phyloP scores from a whole-genome alignment of 73 alveolate species.

The Symbiodinium natans region DNA sequence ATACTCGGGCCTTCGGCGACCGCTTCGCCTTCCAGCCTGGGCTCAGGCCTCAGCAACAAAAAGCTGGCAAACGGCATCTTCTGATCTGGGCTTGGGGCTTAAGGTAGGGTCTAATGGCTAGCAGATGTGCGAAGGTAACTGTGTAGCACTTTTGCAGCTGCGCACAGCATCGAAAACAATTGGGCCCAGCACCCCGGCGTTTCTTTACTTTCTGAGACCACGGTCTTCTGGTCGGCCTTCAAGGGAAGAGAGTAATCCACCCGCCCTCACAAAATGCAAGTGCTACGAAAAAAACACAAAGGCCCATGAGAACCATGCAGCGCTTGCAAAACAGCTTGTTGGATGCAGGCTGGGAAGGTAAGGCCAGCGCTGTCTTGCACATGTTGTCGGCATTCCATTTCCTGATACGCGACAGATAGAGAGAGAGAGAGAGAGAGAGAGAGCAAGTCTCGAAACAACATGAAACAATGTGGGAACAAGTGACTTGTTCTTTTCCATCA shows the following conservation, averaged over 20 bases:
- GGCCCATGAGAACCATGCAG: no score
- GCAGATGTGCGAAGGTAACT: neutral
- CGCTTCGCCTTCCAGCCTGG: constrained; percentile 64
- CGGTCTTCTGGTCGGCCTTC: constrained; percentile 52
- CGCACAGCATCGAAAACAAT: neutral
- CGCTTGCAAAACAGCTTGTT: no score
- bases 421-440: no score
- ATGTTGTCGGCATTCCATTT: constrained; percentile 75
- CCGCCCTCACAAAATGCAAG: neutral
- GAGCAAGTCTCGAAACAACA: no score
- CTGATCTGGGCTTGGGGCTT: no score
- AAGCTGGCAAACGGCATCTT: no score
- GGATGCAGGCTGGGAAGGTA: no score
- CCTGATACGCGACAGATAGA: neutral
- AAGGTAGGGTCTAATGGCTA: no score
- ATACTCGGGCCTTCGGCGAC: constrained; percentile 27
- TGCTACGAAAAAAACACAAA: neutral
- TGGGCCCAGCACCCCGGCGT: neutral
- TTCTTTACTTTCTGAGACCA: constrained; percentile 53
- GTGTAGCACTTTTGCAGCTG: neutral
- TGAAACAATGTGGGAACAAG: no score
- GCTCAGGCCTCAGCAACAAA: constrained; percentile 29
- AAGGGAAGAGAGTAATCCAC: no score
- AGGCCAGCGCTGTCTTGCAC: constrained; percentile 46
- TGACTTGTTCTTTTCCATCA: constrained; percentile 39